Conservation (phyloP, 192 early-diverging fungal species). For the Coemansia sp. region DNA sequence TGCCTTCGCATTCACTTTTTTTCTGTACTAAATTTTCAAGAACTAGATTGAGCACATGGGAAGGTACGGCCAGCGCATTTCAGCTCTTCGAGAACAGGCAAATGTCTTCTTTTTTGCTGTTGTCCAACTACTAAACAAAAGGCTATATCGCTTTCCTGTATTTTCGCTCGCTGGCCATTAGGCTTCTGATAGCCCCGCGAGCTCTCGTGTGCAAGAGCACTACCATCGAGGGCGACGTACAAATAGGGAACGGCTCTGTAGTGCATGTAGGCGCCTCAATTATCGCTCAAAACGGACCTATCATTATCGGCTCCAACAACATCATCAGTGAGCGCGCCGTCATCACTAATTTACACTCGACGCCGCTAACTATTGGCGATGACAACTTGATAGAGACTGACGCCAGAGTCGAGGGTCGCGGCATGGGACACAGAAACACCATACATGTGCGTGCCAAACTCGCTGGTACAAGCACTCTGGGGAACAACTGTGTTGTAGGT, state of each 20-base stretch:
- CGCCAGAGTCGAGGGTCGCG: conserved; percentile 39
- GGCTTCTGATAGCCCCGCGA: conserved; percentile 44
- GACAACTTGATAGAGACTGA: conserved; percentile 54
- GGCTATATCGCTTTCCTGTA: neutral
- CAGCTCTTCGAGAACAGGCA: neutral
- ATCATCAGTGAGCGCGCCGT: conserved; percentile 50
- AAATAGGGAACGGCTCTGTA: conserved; percentile 51
- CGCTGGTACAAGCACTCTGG: conserved; percentile 40
- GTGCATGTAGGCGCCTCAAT: conserved; percentile 55
- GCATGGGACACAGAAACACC: conserved; percentile 50
- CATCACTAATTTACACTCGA: conserved; percentile 43
- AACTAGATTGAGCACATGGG: conserved; percentile 22
- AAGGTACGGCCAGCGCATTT: conserved; percentile 18
- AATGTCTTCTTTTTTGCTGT: neutral
- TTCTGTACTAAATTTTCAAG: neutral
- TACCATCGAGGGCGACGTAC: conserved; percentile 49
- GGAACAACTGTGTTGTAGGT: conserved; percentile 56
- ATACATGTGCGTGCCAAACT: conserved; percentile 44
- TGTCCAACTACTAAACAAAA: neutral
- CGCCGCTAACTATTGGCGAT: conserved; percentile 49
- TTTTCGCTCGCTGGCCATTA: conserved; percentile 11
- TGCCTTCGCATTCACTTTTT: conserved; percentile 1
- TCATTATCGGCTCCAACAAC: conserved; percentile 55
- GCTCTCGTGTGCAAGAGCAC: conserved; percentile 56
- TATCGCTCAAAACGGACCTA: conserved; percentile 51